These are phyloP conservation scores for Phytophthora litchii DNA, from an alignment of 352 stramenopile species.

Conservation along the genomic window DNA sequence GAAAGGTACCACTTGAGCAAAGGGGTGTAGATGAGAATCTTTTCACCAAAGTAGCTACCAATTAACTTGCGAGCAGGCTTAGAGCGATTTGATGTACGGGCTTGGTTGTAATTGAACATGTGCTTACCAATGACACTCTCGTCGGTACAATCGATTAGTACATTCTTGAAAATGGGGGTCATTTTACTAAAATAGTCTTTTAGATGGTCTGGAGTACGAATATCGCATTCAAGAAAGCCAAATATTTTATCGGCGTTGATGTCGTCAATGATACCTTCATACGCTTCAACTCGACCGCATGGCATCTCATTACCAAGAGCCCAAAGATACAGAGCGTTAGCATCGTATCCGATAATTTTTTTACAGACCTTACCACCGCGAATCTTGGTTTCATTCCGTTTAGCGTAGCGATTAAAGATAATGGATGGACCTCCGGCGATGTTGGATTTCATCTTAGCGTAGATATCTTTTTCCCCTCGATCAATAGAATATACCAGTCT, in stretches of 20 bases:
- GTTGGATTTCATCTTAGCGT: slow-evolving; percentile 14
- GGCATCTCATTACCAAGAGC: slow-evolving; percentile 10
- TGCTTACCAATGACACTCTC: slow-evolving; percentile 1
- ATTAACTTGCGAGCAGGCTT: slow-evolving; percentile 1
- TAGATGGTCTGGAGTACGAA: slow-evolving; percentile 8
- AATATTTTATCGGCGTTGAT: slow-evolving; percentile 2
- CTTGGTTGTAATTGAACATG: neutral
- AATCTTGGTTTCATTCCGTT: slow-evolving; percentile 4
- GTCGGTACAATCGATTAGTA: slow-evolving; percentile 16
- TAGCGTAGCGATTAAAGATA: slow-evolving; percentile 3
- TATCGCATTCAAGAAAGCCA: neutral
- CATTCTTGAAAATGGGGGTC: slow-evolving; percentile 45
- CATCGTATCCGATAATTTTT: slow-evolving; percentile 3
- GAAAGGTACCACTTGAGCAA: slow-evolving; percentile 3
- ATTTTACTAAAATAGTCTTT: slow-evolving; percentile 45
- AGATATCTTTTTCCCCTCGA: slow-evolving; percentile 7
- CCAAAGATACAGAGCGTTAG: neutral
- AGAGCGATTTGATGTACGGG: neutral
- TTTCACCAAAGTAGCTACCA: slow-evolving; percentile 1
- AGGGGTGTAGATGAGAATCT: neutral
- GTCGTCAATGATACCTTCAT: slow-evolving; percentile 3
- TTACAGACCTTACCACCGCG: neutral
- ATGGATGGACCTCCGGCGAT: slow-evolving; percentile 8
- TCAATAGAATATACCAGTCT: neutral
- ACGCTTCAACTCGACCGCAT: slow-evolving; percentile 1